These are phyloP conservation scores for Cladobotryum mycophilum DNA, from an alignment of 2,329 filamentous ascomycete genomes.

Conservation along the genomic window DNA sequence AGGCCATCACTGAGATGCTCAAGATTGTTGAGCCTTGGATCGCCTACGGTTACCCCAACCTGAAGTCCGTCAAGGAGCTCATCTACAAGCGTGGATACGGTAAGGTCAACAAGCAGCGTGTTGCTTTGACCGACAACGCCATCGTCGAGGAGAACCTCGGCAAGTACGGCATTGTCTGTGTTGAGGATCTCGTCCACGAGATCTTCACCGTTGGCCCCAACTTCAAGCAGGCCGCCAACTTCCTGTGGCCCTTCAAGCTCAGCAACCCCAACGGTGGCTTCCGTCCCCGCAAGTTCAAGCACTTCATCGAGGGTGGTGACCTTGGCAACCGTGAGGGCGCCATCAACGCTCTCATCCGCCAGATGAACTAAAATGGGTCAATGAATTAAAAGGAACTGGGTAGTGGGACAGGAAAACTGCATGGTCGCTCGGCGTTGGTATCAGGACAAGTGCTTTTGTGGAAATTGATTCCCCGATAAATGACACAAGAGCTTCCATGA, in stretches of 20 bases:
- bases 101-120: constrained; percentile 97
- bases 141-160: constrained; percentile 95
- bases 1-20: constrained; percentile 95
- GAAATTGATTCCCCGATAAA: constrained; percentile 37
- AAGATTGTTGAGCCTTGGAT: constrained; percentile 99
- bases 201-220: constrained; percentile 98
- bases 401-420: constrained; percentile 27
- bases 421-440: constrained; percentile 37
- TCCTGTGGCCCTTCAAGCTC: constrained; percentile 99
- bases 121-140: constrained; percentile 93
- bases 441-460: constrained; percentile 30
- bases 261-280: constrained; percentile 97
- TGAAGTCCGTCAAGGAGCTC: constrained; percentile 98
- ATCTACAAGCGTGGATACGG: constrained; percentile 99
- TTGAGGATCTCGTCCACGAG: constrained; percentile 99
- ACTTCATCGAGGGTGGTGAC: constrained; percentile 98
- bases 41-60: constrained; percentile 98
- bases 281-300: constrained; percentile 95
- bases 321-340: constrained; percentile 97
- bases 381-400: constrained; percentile 18
- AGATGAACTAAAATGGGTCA: constrained; percentile 77
- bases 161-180: constrained; percentile 98
- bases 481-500: constrained; percentile 33
- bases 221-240: constrained; percentile 99
- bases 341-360: constrained; percentile 92